These are phyloP conservation scores for Pseudopyricularia javanii DNA, from an alignment of 2,329 filamentous ascomycete genomes.

Conservation along the genomic window DNA sequence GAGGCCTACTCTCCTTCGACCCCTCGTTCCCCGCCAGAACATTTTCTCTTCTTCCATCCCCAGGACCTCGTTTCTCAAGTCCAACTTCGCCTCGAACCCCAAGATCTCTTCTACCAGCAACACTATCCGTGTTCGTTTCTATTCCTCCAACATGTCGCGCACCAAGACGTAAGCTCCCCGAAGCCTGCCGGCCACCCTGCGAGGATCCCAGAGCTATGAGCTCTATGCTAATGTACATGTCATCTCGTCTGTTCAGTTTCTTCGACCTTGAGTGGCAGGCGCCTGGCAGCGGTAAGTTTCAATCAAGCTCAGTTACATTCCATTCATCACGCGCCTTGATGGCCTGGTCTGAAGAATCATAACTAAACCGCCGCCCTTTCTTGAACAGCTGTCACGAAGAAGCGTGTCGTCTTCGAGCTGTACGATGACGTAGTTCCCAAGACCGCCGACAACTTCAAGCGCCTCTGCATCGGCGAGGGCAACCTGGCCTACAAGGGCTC, in stretches of 20 bases:
- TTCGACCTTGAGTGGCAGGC: too few relatives aligned
- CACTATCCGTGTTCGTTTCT: slow-evolving; percentile 18
- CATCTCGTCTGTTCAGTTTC: too few relatives aligned
- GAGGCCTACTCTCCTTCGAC: slow-evolving; percentile 19
- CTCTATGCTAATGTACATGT: too few relatives aligned
- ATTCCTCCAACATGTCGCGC: slow-evolving; percentile 18
- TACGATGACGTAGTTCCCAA: slow-evolving; percentile 82
- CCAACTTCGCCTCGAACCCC: slow-evolving; percentile 17
- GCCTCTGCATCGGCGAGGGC: slow-evolving; percentile 75
- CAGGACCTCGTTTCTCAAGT: slow-evolving; percentile 19
- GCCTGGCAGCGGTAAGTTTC: too few relatives aligned
- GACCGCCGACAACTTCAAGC: slow-evolving; percentile 63
- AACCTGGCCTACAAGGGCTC: slow-evolving; percentile 75
- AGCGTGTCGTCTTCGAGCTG: slow-evolving; percentile 72
- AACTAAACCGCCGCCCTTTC: too few relatives aligned
- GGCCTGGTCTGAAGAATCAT: too few relatives aligned
- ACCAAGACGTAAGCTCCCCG: slow-evolving; percentile 55
- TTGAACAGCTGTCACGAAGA: too few relatives aligned
- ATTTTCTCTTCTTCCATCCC: slow-evolving; percentile 17
- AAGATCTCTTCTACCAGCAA: slow-evolving; percentile 18
- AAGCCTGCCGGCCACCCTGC: slow-evolving; percentile 5
- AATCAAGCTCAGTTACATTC: too few relatives aligned
- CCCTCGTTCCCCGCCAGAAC: slow-evolving; percentile 25
- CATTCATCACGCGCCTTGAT: too few relatives aligned
- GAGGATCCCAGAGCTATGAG: slow-evolving; percentile 2